These are phyloP conservation scores for Climacium dendroides DNA, from an alignment of 225 moss, liverwort and hornwort species.

Conservation along the genomic window DNA sequence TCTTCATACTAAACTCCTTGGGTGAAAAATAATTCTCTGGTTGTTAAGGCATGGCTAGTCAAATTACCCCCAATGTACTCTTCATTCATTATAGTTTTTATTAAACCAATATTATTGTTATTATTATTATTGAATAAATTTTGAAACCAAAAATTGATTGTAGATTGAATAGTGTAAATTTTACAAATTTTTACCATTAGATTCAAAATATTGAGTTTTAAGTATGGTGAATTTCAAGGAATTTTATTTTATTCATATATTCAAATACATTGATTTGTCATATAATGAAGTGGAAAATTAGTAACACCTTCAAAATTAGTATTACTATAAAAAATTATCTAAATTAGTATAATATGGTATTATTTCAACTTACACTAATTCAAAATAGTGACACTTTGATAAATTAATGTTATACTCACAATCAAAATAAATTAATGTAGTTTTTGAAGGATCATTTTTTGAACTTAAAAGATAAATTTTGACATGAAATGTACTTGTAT, in stretches of 20 bases:
- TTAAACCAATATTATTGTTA: neutral
- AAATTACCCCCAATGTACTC: neutral
- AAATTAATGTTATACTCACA: neutral
- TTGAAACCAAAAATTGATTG: neutral
- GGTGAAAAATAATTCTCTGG: neutral
- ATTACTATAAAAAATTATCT: neutral
- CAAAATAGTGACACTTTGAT: neutral
- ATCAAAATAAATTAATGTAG: neutral
- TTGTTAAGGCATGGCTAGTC: too few relatives aligned
- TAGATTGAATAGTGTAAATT: neutral
- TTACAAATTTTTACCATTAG: neutral
- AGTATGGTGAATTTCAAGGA: neutral
- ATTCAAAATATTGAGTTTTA: neutral
- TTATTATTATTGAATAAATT: neutral
- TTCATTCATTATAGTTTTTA: neutral
- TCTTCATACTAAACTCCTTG: too few relatives aligned
- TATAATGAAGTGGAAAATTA: neutral
- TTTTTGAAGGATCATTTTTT: neutral
- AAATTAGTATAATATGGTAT: neutral
- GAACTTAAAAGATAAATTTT: neutral
- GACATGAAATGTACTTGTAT: accelerated
- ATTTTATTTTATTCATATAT: neutral
- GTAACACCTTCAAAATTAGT: neutral
- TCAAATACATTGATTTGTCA: neutral
- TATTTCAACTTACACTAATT: neutral